Percentiles rank a stretch among this genome's conserved stretches.
Evolutionary conservation across 2,329 filamentous ascomycete genomes (phyloP).

Genomic region (Aspergillus hortae): DNA sequence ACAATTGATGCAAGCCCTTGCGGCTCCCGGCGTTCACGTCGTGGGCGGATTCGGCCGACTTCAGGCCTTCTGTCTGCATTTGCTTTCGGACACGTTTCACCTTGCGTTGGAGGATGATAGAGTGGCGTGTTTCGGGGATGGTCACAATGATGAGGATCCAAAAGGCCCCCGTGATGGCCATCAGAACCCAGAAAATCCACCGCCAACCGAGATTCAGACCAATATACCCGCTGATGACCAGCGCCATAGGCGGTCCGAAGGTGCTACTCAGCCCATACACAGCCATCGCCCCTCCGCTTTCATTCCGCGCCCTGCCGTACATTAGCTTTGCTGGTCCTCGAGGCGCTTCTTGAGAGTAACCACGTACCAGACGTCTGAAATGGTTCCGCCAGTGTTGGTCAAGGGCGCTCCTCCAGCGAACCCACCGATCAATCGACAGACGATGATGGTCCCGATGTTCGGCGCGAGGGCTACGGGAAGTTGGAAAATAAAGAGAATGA

Average conservation of each 20-base stretch:
- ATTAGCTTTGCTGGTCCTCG: no score
- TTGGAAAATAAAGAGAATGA: constrained; percentile 72
- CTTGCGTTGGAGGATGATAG: constrained; percentile 11
- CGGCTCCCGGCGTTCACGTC: constrained; percentile 35
- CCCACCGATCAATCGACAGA: constrained; percentile 55
- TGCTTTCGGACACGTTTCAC: constrained; percentile 20
- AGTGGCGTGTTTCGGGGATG: neutral
- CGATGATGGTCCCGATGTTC: constrained; percentile 64
- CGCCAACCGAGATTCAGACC: constrained; percentile 4
- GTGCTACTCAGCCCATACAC: constrained; percentile 35
- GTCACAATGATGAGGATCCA: neutral
- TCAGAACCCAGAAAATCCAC: neutral
- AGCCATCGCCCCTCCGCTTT: constrained; percentile 31
- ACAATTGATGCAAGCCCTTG: constrained; percentile 69
- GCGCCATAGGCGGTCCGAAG: constrained; percentile 32
- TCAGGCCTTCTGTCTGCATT: constrained; percentile 48
- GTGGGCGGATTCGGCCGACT: constrained; percentile 56
- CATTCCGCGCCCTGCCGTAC: constrained; percentile 23
- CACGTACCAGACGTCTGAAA: neutral
- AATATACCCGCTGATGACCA: constrained; percentile 33
- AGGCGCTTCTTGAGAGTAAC: no score
- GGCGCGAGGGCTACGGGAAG: constrained; percentile 65
- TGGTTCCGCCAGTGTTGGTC: neutral
- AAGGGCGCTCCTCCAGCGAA: constrained; percentile 3
- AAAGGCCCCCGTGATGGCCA: no score